Base-by-base conservation (phyloP, 1,139 yeast species). In the Suhomyces bribrorum region DNA sequence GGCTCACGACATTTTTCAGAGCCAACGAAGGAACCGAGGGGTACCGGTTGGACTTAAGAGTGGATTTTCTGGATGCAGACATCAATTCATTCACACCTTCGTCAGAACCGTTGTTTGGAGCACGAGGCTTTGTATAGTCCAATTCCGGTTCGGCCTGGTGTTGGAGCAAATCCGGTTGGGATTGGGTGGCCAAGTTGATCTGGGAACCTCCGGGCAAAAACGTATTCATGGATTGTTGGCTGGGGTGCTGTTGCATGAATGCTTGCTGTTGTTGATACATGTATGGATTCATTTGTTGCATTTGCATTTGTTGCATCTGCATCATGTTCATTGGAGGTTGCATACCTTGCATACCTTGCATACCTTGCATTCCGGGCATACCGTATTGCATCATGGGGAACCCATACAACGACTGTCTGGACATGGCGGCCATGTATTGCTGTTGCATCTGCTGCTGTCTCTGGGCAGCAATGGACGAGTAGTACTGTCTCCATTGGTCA, bases 11-110 rank as follows among this genome's bases (percentile, higher is more conserved):
- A 11, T 22, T n/a, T 14, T 26, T 31, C 25, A 42, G 42, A 5
- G 46, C 40, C 26, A 48, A 38, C 52, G 49, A 54, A 5, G 76
- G 75, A 7, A 64, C 66, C 14, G 74, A 67, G 6, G 73, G 61
- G 36, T 55, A 65, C 36, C 75, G 54, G 40, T 55, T 67, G 5
- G 72, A 62, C 47, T 61, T 66, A 26, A 66, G 46, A 5, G 69
- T 62, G 12, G 67, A 58, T 31, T 50, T 57, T 44, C 75, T 56
- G 9, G 72, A 59, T 32, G 59, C 60, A 23, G 55, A 49, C 29
- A 66, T 43, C 33, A 67, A 52, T 32, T 49, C 57, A 20, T 34
- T 36, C 7, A 35, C 27, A 6, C 40, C 44, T 39, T 54, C 57
- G 16, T 51, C 53, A 11, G 44, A 44, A 26, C 42, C 49, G 16